Evolutionary conservation across 1,139 yeast species (phyloP), one percentile per base, ranked within the genome.

Genomic region (Pichia sp.): DNA sequence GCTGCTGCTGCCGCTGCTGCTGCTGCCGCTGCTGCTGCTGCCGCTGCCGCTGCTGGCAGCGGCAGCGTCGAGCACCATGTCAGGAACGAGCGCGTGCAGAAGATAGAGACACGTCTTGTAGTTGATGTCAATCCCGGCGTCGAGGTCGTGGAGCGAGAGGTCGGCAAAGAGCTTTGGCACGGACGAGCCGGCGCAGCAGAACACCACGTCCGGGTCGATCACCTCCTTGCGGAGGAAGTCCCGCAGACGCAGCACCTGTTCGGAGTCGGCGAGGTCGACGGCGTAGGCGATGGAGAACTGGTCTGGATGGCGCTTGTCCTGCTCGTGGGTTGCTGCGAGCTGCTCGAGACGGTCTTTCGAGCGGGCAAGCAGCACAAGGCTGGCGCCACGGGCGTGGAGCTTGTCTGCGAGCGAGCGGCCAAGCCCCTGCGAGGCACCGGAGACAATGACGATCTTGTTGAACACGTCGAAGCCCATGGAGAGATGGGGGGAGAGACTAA

Each of bases 371-470:
- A 91, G 68, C 1, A 85, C 73, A 5, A 91, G 88, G 55, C 72
- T 71, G 47, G 93, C 87, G 6, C 87, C 85, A 25, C 68, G 64
- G 3, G 70, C 57, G 53, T 79, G 83, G 2, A 63, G 34, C 55
- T 79, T 74, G 41, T 72, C 71, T 0, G 96, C 96, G 51, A 95
- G 67, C 46, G 87, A 87, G 1, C 82, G 83, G 0, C 99, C 99
- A 1, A 93, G 73, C 0, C 99, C 99, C 63, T 93, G 99, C 0
- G 98, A 90, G 0, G 93, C 99, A 1, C 99, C 99, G 0, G 96
- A 80, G 19, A 95, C 76, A n/a, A 93, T 76, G 1, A 87, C 91
- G 1, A 80, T 66, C 67, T 84, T 83, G 23, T 79, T 80, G 64
- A 58, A 61, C 7, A 72, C 68, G 60, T 54, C 64, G 53, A 68